Percentiles rank a stretch among this genome's conserved stretches.
phyloP scores from a whole-genome alignment of 2,329 filamentous ascomycete genomes.

The Pseudomassariella vexata region DNA sequence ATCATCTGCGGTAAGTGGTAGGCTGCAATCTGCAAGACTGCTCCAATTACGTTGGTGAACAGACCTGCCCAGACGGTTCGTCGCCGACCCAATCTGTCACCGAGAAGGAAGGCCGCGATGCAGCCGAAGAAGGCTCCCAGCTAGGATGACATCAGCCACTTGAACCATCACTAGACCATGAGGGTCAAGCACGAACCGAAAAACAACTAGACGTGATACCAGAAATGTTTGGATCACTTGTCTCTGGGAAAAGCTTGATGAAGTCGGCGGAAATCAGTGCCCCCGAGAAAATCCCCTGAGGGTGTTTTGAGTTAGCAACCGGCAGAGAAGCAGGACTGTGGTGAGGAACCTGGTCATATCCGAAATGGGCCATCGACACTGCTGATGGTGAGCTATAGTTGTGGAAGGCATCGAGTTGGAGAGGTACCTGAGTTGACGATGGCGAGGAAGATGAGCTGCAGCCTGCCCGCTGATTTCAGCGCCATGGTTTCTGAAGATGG shows the following conservation, averaged over 20 bases:
- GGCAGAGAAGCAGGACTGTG: no score
- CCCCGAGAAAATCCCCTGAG: slow-evolving; percentile 36
- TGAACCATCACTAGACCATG: no score
- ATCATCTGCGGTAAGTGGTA: slow-evolving; percentile 34
- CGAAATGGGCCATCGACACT: no score
- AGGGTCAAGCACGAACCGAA: slow-evolving; percentile 29
- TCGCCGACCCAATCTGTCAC: slow-evolving; percentile 27
- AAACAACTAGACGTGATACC: slow-evolving; percentile 39
- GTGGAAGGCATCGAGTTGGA: no score
- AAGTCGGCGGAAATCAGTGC: slow-evolving; percentile 35
- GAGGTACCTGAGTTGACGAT: no score
- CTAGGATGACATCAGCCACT: no score
- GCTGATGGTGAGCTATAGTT: no score
- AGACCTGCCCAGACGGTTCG: slow-evolving; percentile 26
- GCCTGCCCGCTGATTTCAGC: no score
- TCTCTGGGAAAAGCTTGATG: slow-evolving; percentile 29
- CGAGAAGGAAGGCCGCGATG: slow-evolving; percentile 22
- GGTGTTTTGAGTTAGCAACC: no score
- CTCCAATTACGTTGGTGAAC: slow-evolving; percentile 25
- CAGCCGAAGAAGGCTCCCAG: slow-evolving; percentile 27
- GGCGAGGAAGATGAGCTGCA: no score
- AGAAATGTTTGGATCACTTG: slow-evolving; percentile 30
- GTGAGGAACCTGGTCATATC: no score
- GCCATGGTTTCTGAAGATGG: no score
- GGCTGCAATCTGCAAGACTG: slow-evolving; percentile 26